A percentile compares a stretch with the other conserved stretches of the same genome.
phyloP scores from a whole-genome alignment of 176 grass and related monocot genomes.

The Eragrostis nindensis region DNA sequence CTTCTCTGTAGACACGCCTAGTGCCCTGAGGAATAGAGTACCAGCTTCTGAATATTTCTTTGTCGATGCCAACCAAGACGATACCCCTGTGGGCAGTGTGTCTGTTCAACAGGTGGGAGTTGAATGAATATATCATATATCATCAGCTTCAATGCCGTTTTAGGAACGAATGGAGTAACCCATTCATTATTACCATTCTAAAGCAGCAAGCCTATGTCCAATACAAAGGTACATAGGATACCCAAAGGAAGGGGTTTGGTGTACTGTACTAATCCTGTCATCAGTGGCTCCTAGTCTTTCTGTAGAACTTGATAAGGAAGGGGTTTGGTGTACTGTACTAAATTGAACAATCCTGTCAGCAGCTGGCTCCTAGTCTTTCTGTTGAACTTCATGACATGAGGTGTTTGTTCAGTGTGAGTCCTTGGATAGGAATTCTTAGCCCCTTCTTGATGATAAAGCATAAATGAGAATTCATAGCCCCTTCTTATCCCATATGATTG shows the following conservation, averaged over 20 bases:
- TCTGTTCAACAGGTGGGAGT: background rate
- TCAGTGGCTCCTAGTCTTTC: background rate
- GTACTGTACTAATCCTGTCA: background rate
- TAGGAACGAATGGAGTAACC: background rate
- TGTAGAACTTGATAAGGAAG: background rate
- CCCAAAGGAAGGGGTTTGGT: background rate
- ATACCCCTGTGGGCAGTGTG: background rate
- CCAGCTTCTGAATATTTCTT: background rate
- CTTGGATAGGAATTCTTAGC: background rate
- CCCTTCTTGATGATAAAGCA: background rate
- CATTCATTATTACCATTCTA: background rate
- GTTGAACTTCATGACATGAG: background rate
- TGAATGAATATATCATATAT: background rate
- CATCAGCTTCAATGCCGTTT: background rate
- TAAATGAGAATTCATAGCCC: background rate
- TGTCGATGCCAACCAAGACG: too few relatives aligned
- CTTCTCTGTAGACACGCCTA: background rate
- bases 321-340: background rate
- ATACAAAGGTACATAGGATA: background rate
- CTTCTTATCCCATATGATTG: too few relatives aligned
- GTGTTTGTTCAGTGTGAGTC: background rate
- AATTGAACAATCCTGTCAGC: background rate
- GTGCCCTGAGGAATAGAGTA: background rate
- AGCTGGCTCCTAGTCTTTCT: background rate
- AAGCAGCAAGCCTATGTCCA: background rate